phyloP scores from a whole-genome alignment of 2,329 filamentous ascomycete genomes.

The Elsinoe australis region DNA sequence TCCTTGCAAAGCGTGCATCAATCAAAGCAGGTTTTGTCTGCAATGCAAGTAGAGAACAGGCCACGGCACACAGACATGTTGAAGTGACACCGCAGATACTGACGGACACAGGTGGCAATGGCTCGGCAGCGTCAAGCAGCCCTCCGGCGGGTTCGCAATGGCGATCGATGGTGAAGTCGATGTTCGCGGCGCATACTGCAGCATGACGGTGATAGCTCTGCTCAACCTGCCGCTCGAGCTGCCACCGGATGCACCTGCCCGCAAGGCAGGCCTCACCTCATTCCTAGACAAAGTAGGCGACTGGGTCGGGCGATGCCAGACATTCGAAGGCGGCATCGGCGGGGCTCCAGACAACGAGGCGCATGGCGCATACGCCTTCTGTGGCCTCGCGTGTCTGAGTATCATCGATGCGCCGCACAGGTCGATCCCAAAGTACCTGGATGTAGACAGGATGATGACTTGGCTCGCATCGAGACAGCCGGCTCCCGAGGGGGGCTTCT shows the following conservation, averaged over 20 bases:
- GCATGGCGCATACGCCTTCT: slow-evolving; percentile 95
- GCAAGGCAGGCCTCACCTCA: slow-evolving; percentile 53
- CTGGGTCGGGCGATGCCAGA: slow-evolving; percentile 83
- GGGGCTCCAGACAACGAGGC: slow-evolving; percentile 80
- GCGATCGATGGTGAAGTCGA: slow-evolving; percentile 83
- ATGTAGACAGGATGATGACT: slow-evolving; percentile 67
- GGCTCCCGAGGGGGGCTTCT: slow-evolving; percentile 84
- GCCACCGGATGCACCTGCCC: slow-evolving; percentile 61
- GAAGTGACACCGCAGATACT: too few relatives aligned
- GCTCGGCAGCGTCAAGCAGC: slow-evolving; percentile 77
- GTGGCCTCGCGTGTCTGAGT: slow-evolving; percentile 78
- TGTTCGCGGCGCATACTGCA: slow-evolving; percentile 89
- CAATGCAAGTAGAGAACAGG: too few relatives aligned
- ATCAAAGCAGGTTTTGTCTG: too few relatives aligned
- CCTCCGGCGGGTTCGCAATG: slow-evolving; percentile 84
- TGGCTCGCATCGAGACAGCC: slow-evolving; percentile 90
- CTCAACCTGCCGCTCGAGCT: slow-evolving; percentile 76
- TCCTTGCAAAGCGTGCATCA: too few relatives aligned
- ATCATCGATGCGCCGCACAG: slow-evolving; percentile 73
- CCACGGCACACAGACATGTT: too few relatives aligned
- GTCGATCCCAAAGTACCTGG: slow-evolving; percentile 66
- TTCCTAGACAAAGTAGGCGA: slow-evolving; percentile 68
- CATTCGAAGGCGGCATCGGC: slow-evolving; percentile 89
- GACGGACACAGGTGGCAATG: slow-evolving; percentile 76
- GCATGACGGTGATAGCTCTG: slow-evolving; percentile 73